Conservation (phyloP, 192 early-diverging fungal species). For the Jimgerdemannia flammicorona region DNA sequence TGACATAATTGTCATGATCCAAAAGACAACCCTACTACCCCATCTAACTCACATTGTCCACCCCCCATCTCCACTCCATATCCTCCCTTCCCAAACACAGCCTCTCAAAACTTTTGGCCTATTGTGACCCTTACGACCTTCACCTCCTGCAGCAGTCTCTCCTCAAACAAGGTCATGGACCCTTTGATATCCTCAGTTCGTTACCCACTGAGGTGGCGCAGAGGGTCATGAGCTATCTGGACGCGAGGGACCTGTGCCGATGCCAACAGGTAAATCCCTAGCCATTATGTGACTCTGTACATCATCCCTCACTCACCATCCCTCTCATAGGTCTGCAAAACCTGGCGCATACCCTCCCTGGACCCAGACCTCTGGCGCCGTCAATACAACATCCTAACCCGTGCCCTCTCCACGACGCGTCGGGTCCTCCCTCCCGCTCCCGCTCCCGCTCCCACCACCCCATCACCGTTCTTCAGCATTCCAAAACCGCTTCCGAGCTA, state of each 20-base stretch:
- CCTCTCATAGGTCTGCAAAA: neutral
- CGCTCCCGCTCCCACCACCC: neutral
- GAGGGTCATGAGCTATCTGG: neutral
- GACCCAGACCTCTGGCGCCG: neutral
- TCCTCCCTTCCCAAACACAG: neutral
- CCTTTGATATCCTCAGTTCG: neutral
- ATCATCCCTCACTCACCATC: neutral
- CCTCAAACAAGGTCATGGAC: neutral
- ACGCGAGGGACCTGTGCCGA: neutral
- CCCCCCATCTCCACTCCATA: neutral
- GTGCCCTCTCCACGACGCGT: neutral
- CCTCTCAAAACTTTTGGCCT: neutral
- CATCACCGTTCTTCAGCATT: neutral
- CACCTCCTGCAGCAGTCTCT: neutral
- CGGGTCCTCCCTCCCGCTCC: neutral
- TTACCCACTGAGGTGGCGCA: neutral
- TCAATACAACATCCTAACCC: neutral
- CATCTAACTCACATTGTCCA: neutral
- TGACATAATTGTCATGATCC: neutral
- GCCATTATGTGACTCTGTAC: neutral
- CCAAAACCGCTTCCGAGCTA: neutral
- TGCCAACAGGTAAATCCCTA: neutral
- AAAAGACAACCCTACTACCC: neutral
- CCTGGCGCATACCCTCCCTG: neutral
- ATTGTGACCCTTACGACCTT: neutral